Conservation (phyloP, 2,329 filamentous ascomycete genomes). For the Botrytis elliptica region DNA sequence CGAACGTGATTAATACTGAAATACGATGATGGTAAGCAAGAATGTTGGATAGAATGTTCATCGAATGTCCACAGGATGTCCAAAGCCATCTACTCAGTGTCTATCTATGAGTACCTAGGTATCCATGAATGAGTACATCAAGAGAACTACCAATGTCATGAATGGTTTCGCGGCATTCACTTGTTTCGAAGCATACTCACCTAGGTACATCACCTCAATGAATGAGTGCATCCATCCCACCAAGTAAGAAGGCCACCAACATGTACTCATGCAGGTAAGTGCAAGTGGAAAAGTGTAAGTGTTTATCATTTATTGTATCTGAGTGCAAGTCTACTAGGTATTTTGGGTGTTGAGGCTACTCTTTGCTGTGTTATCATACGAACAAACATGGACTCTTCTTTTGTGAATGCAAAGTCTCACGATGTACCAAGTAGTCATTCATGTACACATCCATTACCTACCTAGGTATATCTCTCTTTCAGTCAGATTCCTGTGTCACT, state of each 20-base stretch:
- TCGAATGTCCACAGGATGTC: not conserved
- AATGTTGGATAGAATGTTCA: not conserved
- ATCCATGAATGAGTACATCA: not conserved
- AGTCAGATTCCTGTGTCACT: not conserved
- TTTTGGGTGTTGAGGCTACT: not conserved
- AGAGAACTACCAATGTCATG: not conserved
- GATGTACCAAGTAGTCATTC: not conserved
- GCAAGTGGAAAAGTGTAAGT: no score
- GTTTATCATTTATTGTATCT: not conserved
- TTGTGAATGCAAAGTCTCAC: not conserved
- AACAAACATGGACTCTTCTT: not conserved
- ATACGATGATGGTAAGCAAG: not conserved
- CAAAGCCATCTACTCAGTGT: not conserved
- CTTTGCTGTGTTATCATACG: not conserved
- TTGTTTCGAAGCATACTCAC: not conserved
- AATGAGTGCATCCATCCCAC: not conserved
- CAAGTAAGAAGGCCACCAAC: not conserved
- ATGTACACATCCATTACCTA: not conserved
- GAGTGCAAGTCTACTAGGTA: not conserved
- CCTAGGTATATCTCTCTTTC: not conserved
- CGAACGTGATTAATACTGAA: not conserved
- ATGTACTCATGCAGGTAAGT: not conserved
- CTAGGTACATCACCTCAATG: not conserved
- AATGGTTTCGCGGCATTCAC: not conserved
- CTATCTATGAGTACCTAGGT: not conserved